Percentiles rank a stretch among this genome's conserved stretches.
phyloP scores from a whole-genome alignment of 1,139 yeast species.

The Magnusiomyces sp. region DNA sequence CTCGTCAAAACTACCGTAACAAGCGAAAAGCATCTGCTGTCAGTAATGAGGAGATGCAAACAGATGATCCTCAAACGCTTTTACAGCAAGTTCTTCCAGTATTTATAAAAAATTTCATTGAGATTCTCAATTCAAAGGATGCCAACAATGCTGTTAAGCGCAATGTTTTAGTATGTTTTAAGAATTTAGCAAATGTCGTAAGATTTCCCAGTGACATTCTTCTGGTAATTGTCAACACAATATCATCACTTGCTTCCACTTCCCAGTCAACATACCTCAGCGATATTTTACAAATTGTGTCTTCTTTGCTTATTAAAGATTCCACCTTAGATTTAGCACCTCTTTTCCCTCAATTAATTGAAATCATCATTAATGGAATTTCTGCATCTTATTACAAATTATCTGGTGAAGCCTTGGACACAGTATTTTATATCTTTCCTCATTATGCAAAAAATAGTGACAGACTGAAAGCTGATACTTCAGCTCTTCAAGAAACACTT shows the following conservation, averaged over 20 bases:
- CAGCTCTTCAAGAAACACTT: constrained; percentile 23
- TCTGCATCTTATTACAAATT: constrained; percentile 43
- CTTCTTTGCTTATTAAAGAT: constrained; percentile 16
- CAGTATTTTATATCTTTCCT: constrained; percentile 18
- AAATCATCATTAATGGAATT: constrained; percentile 39
- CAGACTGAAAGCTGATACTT: constrained; percentile 1
- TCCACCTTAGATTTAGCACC: constrained; percentile 14
- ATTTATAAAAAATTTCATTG: constrained; percentile 18
- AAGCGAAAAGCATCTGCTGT: constrained; percentile 32
- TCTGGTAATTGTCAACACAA: constrained; percentile 10
- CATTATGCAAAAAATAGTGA: constrained; percentile 1
- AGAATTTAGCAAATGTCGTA: constrained; percentile 15
- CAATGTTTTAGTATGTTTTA: constrained; percentile 15
- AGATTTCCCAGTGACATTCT: constrained; percentile 13
- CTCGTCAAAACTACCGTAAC: constrained; percentile 21
- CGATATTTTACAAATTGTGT: constrained; percentile 21
- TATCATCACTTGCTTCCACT: constrained; percentile 9
- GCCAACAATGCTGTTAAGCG: constrained; percentile 17
- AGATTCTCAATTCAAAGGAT: constrained; percentile 16
- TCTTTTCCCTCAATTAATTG: constrained; percentile 27
- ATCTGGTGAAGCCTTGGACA: constrained; percentile 43
- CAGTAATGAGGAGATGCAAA: constrained; percentile 21
- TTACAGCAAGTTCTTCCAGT: constrained; percentile 18
- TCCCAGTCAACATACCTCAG: constrained; percentile 9
- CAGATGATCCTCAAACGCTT: constrained; percentile 23